These are phyloP conservation scores for Hsuehochloa calcarea DNA, from an alignment of 176 grass and related monocot genomes.

Conservation along the genomic window DNA sequence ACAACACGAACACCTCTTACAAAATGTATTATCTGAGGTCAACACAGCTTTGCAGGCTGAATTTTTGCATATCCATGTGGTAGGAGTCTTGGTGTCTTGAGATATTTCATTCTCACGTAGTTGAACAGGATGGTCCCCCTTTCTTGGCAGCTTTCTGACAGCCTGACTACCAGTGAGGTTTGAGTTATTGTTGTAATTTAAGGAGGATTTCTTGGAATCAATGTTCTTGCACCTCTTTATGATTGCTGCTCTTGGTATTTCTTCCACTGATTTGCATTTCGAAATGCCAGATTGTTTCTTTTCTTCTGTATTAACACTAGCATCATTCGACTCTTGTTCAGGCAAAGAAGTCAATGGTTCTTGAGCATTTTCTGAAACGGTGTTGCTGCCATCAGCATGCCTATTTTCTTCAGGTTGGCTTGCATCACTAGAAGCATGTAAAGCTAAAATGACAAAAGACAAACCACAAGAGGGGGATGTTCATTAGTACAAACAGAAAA, in stretches of 20 bases:
- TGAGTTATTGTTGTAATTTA: constrained; percentile 38
- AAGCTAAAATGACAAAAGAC: constrained; percentile 19
- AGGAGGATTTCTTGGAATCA: constrained; percentile 63
- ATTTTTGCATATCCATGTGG: constrained; percentile 87
- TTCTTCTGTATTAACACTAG: constrained; percentile 58
- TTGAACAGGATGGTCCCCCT: constrained; percentile 40
- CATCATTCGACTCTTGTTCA: constrained; percentile 58
- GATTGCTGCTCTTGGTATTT: constrained; percentile 37
- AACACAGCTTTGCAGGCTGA: constrained; percentile 88
- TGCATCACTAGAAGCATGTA: constrained; percentile 28
- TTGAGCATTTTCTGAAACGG: constrained; percentile 27
- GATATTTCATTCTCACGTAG: constrained; percentile 34
- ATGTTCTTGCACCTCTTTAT: constrained; percentile 61
- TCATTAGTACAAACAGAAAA: constrained; percentile 1
- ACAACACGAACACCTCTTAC: constrained; percentile 97
- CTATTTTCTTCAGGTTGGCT: constrained; percentile 25
- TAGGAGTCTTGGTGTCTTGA: constrained; percentile 36
- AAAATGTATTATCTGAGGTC: constrained; percentile 70
- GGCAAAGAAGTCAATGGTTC: constrained; percentile 31
- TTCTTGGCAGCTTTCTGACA: constrained; percentile 52
- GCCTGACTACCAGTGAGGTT: constrained; percentile 34
- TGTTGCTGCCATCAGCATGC: constrained; percentile 30
- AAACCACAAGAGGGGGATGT: neutral
- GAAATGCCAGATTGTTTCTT: constrained; percentile 42
- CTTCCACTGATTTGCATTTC: constrained; percentile 72